Base-by-base conservation (phyloP, 2,329 filamentous ascomycete genomes). In the Cladophialophora yegresii region DNA sequence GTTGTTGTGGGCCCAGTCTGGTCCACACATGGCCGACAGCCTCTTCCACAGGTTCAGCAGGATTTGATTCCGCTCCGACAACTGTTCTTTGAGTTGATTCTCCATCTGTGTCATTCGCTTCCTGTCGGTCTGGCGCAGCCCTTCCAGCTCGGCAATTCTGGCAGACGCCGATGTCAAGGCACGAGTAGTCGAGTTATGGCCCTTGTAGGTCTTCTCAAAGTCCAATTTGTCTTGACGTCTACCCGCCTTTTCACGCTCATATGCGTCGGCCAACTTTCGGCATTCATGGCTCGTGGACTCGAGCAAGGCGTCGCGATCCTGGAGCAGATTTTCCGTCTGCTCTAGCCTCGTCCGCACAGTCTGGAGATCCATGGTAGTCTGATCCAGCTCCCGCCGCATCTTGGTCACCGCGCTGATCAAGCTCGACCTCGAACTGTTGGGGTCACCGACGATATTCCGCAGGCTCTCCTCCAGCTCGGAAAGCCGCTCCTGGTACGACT, bases 311-410 rank as follows among this genome's bases (percentile, higher is more conserved):
- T 98, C 95, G 13, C 93, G 91, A 75, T 93, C 91, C 72, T 93
- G 92, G 73, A 99, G 88, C 70, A 96, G 84, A 60, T 89, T 88
- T 68, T 98, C 93, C 76, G 96, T 97, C 75, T 98, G 93, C n/a
- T 89, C 86, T 32, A 96, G 79, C 12, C 91, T 86, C 10, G 87
- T 86, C 74, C 90, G 92, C 16, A 89, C 88, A 8, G 84, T 83
- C 71, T 96, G 91, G 23, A 98, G 87, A 67, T 96, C 91, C 54
- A 90, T 86, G 22, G 91, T 83, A 0, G 91, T 95, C 60, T 88
- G 87, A 72, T 96, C 93, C 6, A 97, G 87, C 71, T 96, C 92
- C 65, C 89, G 88, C 72, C 96, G 92, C 62, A 98, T 83, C 74
- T 93, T 95, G 61, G 88, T 88, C 73, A 98, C 92, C 45, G 89